Evolutionary conservation across 2,329 filamentous ascomycete species (phyloP).

Genomic region (Botryosphaeria dothidea): DNA sequence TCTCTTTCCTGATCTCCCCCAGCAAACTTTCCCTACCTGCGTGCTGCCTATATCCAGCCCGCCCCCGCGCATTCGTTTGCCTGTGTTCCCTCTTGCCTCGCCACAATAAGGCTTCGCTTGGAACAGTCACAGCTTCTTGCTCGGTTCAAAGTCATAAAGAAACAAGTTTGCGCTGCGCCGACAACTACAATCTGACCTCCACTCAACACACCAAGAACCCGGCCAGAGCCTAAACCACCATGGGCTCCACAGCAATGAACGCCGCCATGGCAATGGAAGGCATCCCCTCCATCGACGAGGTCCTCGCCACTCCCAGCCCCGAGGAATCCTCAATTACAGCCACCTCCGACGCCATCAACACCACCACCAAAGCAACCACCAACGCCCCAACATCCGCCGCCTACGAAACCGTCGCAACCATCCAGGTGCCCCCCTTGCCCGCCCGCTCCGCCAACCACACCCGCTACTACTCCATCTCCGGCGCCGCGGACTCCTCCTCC

Average conservation of each 20-base stretch:
- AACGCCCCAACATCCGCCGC: not conserved
- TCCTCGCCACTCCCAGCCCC: not conserved
- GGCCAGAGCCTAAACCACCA: not conserved
- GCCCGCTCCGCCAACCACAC: not conserved
- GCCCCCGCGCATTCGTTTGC: not conserved
- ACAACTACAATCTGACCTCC: not conserved
- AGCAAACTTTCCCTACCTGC: not conserved
- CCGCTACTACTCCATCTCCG: not conserved
- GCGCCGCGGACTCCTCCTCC: not conserved
- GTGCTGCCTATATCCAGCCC: not conserved
- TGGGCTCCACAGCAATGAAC: not conserved
- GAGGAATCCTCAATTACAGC: not conserved
- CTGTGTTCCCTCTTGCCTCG: not conserved
- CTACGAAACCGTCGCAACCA: conserved; percentile 5
- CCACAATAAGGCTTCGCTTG: not conserved
- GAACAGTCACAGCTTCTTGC: not conserved
- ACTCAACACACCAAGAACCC: not conserved
- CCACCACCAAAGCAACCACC: too few relatives aligned
- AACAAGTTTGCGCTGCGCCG: not conserved
- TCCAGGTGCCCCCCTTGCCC: not conserved
- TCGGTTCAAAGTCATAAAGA: not conserved
- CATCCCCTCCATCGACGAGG: conserved; percentile 14
- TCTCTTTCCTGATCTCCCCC: not conserved
- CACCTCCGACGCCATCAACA: too few relatives aligned
- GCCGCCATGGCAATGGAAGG: not conserved